These are phyloP conservation scores for Phytophthora lateralis DNA, from an alignment of 352 stramenopile genomes.

Conservation along the genomic window DNA sequence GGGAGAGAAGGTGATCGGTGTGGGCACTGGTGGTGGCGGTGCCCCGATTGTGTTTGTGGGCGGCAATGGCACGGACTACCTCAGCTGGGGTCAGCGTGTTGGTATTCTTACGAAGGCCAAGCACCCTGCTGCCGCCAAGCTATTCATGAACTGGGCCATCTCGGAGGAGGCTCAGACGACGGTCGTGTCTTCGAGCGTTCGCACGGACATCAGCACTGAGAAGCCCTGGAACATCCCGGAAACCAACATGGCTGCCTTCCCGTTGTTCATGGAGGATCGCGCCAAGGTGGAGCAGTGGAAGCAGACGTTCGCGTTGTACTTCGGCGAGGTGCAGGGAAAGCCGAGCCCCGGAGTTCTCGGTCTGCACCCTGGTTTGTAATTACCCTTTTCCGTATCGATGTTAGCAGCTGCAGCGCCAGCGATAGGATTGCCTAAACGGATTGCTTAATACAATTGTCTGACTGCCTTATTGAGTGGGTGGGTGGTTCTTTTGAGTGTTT, in stretches of 20 bases:
- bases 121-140: slow-evolving; percentile 52
- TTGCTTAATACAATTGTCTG: not conserved
- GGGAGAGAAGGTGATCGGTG: slow-evolving; percentile 39
- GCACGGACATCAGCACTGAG: slow-evolving; percentile 45
- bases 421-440: not conserved
- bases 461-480: not conserved
- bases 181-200: slow-evolving; percentile 31
- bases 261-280: slow-evolving; percentile 56
- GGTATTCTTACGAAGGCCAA: slow-evolving; percentile 59
- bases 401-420: not conserved
- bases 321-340: slow-evolving; percentile 54
- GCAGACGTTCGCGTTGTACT: slow-evolving; percentile 56
- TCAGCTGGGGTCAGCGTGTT: slow-evolving; percentile 57
- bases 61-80: slow-evolving; percentile 35
- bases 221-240: slow-evolving; percentile 42
- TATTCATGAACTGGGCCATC: slow-evolving; percentile 63
- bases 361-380: slow-evolving; percentile 42
- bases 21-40: slow-evolving; percentile 11
- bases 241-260: slow-evolving; percentile 41
- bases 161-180: slow-evolving; percentile 40
- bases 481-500: not conserved
- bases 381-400: not conserved
- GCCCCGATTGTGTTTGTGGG: slow-evolving; percentile 22
- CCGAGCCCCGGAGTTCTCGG: slow-evolving; percentile 45
- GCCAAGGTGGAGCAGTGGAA: slow-evolving; percentile 47